A percentile compares a stretch with the other conserved stretches of the same genome.
These are phyloP conservation scores for Beauveria medogensis DNA, from an alignment of 2,329 filamentous ascomycete species.

Conservation along the genomic window DNA sequence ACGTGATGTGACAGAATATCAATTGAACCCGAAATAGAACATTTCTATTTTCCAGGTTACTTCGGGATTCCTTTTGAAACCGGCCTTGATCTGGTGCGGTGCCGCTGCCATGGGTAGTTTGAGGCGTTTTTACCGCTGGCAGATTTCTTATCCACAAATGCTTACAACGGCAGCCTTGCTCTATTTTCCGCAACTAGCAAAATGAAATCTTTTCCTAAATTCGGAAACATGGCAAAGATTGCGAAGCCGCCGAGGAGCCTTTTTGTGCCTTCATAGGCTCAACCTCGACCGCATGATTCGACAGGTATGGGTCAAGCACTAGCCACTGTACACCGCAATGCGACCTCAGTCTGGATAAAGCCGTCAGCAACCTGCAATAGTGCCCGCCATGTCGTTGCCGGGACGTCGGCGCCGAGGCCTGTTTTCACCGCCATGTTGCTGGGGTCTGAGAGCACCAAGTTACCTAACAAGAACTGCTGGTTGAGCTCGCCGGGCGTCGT, in stretches of 20 bases:
- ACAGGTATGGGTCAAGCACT: neutral
- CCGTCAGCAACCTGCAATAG: neutral
- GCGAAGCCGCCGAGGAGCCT: no score
- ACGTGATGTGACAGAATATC: neutral
- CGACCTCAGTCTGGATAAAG: neutral
- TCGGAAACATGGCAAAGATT: neutral
- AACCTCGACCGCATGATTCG: neutral
- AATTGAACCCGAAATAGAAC: neutral
- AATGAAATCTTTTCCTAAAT: neutral
- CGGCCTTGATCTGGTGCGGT: neutral
- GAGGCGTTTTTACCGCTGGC: neutral
- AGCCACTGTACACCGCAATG: neutral
- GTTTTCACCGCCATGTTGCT: neutral
- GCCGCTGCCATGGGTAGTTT: neutral
- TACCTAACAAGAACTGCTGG: neutral
- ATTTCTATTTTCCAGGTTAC: neutral
- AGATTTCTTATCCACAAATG: neutral
- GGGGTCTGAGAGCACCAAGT: neutral
- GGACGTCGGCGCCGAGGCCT: neutral
- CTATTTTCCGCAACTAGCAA: neutral
- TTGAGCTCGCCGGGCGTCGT: neutral
- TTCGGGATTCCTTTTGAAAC: neutral
- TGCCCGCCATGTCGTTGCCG: neutral
- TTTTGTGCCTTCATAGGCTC: neutral
- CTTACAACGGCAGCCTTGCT: neutral